Evolutionary conservation across 31 red algal genomes (phyloP), one percentile per base, ranked within the genome.

Genomic region (Bonnemaisonia californica): DNA sequence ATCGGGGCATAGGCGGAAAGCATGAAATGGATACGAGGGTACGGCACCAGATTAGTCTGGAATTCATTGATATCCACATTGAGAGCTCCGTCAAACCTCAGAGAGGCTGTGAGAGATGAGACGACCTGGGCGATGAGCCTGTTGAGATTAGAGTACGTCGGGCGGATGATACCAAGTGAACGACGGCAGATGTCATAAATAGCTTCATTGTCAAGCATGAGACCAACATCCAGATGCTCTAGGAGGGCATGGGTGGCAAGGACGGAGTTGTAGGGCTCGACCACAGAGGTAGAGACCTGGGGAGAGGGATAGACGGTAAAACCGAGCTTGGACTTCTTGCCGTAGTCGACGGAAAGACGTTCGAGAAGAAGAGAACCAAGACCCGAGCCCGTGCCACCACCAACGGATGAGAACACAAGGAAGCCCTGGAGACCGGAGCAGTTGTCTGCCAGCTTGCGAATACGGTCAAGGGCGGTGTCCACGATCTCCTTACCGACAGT

Each of bases 51-150:
- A 75, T 99, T 99, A 26, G 97, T 99, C 79, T 99, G 97, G 85
- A 96, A 99, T 87, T 99, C 97, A 58, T 96, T 99, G 77, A 99
- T 93, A 75, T 99, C 97, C 13, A 99, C 97, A 78, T 99, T 99
- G 33, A 99, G 61, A 4, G 97, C 94, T 79, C 97, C 97, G 82
- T 99, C 91, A 66, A 99, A 99, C 34, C 97, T 76, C 1, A 99
- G 87, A 32, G 93, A 96, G 4, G 97, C 88, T 13, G 97, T 99
- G 34, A 99, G 69, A 42, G 97, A 96, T 11, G 97, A 99, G 24
- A 99, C 90, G 19, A 99, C 97, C 79, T 99, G 97, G 2, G 97
- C 97, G 31, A 99, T 99, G 11, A 99, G 85, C 35, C 97, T 84
- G 86, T 99, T 99, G 27, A 99, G 84, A 77, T 99, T 99, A 39